Percentiles rank a stretch among this genome's conserved stretches.
phyloP scores from a whole-genome alignment of 352 stramenopile species.

The Globisporangium nagaii region DNA sequence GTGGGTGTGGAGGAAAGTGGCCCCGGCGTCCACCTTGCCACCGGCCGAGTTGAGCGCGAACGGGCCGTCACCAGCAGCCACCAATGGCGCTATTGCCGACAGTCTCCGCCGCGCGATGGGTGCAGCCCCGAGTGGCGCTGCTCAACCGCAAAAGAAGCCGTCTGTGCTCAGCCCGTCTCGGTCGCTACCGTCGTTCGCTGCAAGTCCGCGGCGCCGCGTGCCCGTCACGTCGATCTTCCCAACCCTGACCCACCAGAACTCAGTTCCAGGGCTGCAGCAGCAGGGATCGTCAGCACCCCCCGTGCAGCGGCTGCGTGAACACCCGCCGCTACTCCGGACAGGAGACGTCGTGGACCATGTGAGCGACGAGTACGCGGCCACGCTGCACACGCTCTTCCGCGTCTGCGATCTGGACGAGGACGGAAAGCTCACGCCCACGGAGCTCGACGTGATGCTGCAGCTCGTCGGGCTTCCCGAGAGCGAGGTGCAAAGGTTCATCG shows the following conservation, averaged over 20 bases:
- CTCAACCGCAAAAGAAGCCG: background rate
- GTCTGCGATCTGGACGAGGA: constrained; percentile 31
- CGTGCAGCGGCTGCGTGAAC: background rate
- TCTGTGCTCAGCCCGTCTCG: background rate
- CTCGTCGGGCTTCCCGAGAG: constrained; percentile 20
- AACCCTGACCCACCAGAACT: background rate
- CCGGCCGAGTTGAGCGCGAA: background rate
- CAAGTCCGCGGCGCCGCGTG: background rate
- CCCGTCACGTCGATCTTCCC: constrained; percentile 5
- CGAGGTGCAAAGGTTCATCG: constrained; percentile 1
- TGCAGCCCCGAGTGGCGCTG: background rate
- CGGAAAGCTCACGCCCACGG: constrained; percentile 18
- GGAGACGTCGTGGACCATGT: constrained; percentile 14
- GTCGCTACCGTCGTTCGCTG: background rate
- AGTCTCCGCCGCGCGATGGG: background rate
- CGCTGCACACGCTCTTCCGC: constrained; percentile 23
- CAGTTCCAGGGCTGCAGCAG: background rate
- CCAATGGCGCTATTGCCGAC: too few species aligned
- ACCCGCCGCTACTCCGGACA: background rate
- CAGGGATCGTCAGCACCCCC: background rate
- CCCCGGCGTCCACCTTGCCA: background rate
- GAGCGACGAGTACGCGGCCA: constrained; percentile 20
- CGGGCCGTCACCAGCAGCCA: background rate
- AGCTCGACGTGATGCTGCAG: constrained; percentile 24
- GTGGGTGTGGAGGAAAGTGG: constrained; percentile 1